Evolutionary conservation across 163 green algal genomes (phyloP), one percentile per base, ranked within the genome.

Genomic region (Scenedesmus sp.): DNA sequence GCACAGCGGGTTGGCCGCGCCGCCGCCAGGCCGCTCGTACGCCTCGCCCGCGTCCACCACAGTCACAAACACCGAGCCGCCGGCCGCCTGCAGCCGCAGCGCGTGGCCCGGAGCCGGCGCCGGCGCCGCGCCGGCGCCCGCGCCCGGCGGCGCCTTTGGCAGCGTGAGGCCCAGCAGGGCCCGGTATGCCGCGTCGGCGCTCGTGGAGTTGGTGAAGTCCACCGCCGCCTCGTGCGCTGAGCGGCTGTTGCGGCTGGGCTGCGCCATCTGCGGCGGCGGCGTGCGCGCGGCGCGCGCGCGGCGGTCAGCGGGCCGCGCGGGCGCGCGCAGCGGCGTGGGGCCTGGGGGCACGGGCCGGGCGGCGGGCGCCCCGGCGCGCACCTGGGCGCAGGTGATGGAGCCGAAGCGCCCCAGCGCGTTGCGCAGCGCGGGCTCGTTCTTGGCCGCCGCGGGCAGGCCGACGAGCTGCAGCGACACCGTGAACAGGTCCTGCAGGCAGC

Each of bases 101-200:
- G n/a, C n/a, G 63, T 29, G 24, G 28, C 10, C 31, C 44, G n/a
- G 0, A 53, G 33, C 34, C 18, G 4, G 18, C 56, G 62, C 31
- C 51, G 48, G 29, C 39, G 45, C 10, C 34, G 45, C 10, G 33
- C 24, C 64, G 60, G 64, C 6, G 36, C 24, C 33, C 24, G 7
- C 36, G n/a, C 34, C 26, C 7, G 39, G 67, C 51, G 42, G 66
- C 66, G 57, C 34, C 54, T 67, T 34, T 53, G 44, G 24, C 24
- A 10, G 24, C 11, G 14, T 73, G 7, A 76, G 26, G 36, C 34
- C 69, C 33, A 77, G 53, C 69, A 77, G 39, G 20, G 36, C 24
- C 34, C 69, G 64, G 54, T 67, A 77, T 29, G 69, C 69, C 65
- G 50, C 33, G 29, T 77, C 69, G 36, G 69, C 69, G 4, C 53